Conservation (phyloP, 2,329 filamentous ascomycete species). For the Paraphaeosphaeria sporulosa region DNA sequence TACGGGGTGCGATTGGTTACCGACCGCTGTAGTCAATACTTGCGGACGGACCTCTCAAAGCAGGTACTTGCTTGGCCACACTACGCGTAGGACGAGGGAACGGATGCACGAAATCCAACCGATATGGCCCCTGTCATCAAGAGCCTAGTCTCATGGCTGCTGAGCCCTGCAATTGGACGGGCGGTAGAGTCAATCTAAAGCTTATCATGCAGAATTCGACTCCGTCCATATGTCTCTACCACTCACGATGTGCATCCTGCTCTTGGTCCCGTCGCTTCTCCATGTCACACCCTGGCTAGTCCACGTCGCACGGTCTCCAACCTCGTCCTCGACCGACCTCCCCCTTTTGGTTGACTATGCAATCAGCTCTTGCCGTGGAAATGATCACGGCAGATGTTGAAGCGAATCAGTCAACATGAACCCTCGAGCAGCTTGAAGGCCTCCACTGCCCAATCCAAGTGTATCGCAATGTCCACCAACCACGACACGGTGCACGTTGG, state of each 20-base stretch:
- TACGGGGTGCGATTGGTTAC: conserved; percentile 42
- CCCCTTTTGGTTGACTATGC: conserved; percentile 38
- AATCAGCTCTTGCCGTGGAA: conserved; percentile 37
- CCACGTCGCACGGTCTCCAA: conserved; percentile 38
- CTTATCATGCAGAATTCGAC: conserved; percentile 48
- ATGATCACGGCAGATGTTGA: conserved; percentile 38
- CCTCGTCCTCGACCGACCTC: conserved; percentile 39
- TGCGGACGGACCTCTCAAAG: conserved; percentile 44
- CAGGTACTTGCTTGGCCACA: conserved; percentile 28
- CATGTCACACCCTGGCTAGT: conserved; percentile 39
- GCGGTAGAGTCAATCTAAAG: conserved; percentile 36
- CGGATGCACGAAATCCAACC: conserved; percentile 32
- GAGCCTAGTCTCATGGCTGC: conserved; percentile 27
- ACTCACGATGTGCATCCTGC: conserved; percentile 36
- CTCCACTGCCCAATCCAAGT: background rate
- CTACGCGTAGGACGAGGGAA: conserved; percentile 25
- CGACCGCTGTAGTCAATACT: conserved; percentile 44
- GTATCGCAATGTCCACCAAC: background rate
- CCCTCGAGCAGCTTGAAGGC: background rate
- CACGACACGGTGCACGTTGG: background rate
- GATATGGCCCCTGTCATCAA: conserved; percentile 30
- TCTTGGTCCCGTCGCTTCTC: conserved; percentile 39
- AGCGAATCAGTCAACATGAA: conserved; percentile 34
- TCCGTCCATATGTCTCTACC: conserved; percentile 36
- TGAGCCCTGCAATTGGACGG: conserved; percentile 38